Conservation (phyloP, 2,329 filamentous ascomycete genomes). For the Fusarium cyanostomum region DNA sequence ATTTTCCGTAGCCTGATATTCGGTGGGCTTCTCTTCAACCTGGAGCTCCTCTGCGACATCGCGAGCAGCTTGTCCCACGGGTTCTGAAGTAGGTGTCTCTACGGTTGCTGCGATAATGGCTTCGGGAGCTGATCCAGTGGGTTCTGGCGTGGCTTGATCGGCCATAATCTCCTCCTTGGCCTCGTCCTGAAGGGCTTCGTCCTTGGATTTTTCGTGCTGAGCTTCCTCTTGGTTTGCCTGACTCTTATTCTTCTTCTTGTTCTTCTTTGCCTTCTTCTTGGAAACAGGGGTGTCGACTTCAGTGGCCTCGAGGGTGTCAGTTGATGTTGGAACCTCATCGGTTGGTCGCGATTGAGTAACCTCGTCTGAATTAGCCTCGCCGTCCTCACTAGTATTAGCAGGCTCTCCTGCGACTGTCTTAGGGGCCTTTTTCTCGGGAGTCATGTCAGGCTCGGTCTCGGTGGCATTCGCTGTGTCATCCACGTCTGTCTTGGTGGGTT, state of each 20-base stretch:
- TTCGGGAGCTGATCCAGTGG: background rate
- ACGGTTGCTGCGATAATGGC: background rate
- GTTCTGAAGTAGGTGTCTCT: background rate
- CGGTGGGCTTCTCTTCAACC: slow-evolving; percentile 24
- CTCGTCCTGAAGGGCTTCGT: slow-evolving; percentile 9
- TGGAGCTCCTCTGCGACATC: slow-evolving; percentile 13
- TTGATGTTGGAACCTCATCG: background rate
- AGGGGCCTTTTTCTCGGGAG: slow-evolving; percentile 1
- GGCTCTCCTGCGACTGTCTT: background rate
- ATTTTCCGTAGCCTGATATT: background rate
- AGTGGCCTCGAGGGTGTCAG: slow-evolving; percentile 10
- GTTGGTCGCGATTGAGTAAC: background rate
- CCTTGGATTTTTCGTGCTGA: slow-evolving; percentile 1
- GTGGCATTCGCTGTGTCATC: background rate
- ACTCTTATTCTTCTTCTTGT: slow-evolving; percentile 46
- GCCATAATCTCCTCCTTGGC: background rate
- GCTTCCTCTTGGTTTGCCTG: slow-evolving; percentile 20
- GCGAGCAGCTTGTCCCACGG: background rate
- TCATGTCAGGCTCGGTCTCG: background rate
- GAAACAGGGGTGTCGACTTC: slow-evolving; percentile 13
- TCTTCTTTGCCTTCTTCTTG: slow-evolving; percentile 48
- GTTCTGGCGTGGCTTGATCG: background rate
- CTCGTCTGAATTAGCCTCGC: background rate
- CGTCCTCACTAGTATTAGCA: background rate
- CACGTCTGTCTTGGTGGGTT: background rate